Conservation (phyloP, 345 rosid genomes). For the Hirschfeldia incana region DNA sequence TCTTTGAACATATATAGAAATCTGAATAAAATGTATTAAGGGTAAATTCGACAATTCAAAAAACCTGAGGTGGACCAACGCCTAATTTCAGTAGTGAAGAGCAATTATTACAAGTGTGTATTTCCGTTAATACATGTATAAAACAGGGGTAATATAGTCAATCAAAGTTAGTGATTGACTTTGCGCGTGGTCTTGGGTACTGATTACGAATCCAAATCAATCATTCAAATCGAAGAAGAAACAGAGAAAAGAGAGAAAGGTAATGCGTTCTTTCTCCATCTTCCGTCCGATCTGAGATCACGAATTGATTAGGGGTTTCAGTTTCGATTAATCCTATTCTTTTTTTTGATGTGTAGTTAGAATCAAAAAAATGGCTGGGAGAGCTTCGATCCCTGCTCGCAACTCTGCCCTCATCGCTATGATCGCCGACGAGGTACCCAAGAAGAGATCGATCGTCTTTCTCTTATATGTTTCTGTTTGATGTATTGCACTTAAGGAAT, state of each 20-base stretch:
- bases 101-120: constrained; percentile 10
- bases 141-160: constrained; percentile 6
- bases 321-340: constrained; percentile 3
- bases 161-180: not conserved
- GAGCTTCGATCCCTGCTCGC: constrained; percentile 53
- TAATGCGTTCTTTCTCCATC: not conserved
- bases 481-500: not conserved
- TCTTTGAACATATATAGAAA: too few relatives aligned
- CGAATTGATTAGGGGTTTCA: not conserved
- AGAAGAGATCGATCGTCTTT: too few relatives aligned
- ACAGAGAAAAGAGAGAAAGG: constrained; percentile 12
- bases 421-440: constrained; percentile 74
- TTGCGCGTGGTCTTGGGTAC: constrained; percentile 31
- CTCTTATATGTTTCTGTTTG: not conserved
- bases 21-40: too few relatives aligned
- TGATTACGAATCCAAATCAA: constrained; percentile 36
- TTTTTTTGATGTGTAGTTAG: constrained; percentile 20
- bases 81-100: constrained; percentile 3
- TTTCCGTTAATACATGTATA: not conserved
- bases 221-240: constrained; percentile 14
- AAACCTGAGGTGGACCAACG: too few relatives aligned
- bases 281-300: constrained; percentile 8
- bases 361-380: constrained; percentile 58
- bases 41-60: too few relatives aligned
- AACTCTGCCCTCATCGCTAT: constrained; percentile 73